Base-by-base conservation (phyloP, 805 yeast species). In the Saturnispora quitensis region DNA sequence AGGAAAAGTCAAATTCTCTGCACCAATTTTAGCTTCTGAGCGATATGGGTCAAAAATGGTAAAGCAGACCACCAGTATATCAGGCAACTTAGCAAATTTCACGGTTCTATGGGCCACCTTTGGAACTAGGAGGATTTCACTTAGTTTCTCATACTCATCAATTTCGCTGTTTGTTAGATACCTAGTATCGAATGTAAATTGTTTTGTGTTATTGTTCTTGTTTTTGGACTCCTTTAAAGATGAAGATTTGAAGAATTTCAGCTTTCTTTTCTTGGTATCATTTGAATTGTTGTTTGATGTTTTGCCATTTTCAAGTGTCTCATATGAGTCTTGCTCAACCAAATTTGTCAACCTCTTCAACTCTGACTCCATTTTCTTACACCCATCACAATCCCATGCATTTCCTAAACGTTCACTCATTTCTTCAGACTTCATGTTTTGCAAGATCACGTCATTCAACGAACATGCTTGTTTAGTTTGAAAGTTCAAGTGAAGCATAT, bases 301-400 rank as follows among this genome's bases (percentile, higher is more conserved):
- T 38, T 20, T 42, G 33, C 42, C 22, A 31, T 43, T 40, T 18
- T 43, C 35, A 7, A 9, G 13, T 22, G 42, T n/a, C 22, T 45
- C 42, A 24, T 24, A 15, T 6, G 48, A 43, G 2, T 44, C 48
- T 12, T 43, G 51, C 17, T 50, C 48, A 7, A 51, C 35, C 35
- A 50, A 36, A 27, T 54, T 45, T 25, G 51, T 52, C 24, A 53
- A 20, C 18, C 43, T 46, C 12, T 45, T 52, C 22, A 59, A 60
- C 58, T 50, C 49, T 17, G 40, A 49, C 10, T 50, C 54, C 27
- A 56, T 43, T 53, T 75, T 68, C 49, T 65, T 67, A 68, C 95
- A 86, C 50, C 80, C 77, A 7, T 93, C 90, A 69, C 95, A 86
- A 56, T 82, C 78, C 95, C 95, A 86, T 1, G 93, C 87, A 66